Evolutionary conservation across 1,139 yeast genomes (phyloP).

Genomic region (Protomyces macrosporus): DNA sequence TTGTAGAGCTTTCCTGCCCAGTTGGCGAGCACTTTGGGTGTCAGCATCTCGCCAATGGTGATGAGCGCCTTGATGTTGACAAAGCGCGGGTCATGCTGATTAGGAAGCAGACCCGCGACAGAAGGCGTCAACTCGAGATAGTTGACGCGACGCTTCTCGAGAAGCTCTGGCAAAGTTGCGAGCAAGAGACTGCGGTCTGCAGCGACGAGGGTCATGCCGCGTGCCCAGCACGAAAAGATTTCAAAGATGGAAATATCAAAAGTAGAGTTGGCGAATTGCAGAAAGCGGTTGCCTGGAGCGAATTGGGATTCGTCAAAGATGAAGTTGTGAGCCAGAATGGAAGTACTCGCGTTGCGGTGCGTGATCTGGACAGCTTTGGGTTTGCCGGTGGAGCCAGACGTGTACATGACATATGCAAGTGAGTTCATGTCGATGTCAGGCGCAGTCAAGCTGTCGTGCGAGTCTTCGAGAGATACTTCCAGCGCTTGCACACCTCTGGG

Average conservation of each 20-base stretch:
- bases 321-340: slow-evolving; percentile 31
- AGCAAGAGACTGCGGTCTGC: slow-evolving; percentile 29
- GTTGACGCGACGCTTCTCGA: slow-evolving; percentile 26
- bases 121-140: slow-evolving; percentile 34
- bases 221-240: slow-evolving; percentile 31
- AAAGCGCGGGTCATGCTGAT: slow-evolving; percentile 23
- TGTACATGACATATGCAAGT: slow-evolving; percentile 32
- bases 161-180: slow-evolving; percentile 28
- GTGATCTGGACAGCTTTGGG: slow-evolving; percentile 33
- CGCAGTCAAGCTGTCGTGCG: background rate
- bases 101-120: slow-evolving; percentile 31
- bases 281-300: slow-evolving; percentile 18
- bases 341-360: slow-evolving; percentile 31
- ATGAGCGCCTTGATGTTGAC: slow-evolving; percentile 28
- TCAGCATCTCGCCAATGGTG: slow-evolving; percentile 34
- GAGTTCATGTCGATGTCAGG: background rate
- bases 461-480: background rate
- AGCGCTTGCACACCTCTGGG: background rate
- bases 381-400: slow-evolving; percentile 34
- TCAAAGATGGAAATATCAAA: slow-evolving; percentile 33
- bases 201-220: slow-evolving; percentile 31
- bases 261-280: slow-evolving; percentile 33
- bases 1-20: slow-evolving; percentile 30
- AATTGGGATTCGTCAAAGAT: slow-evolving; percentile 16
- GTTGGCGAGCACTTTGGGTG: slow-evolving; percentile 28